Evolutionary conservation across 768 basidiomycete genomes (phyloP), one percentile per base, ranked within the genome.

Genomic region (Scleroderma bovista): DNA sequence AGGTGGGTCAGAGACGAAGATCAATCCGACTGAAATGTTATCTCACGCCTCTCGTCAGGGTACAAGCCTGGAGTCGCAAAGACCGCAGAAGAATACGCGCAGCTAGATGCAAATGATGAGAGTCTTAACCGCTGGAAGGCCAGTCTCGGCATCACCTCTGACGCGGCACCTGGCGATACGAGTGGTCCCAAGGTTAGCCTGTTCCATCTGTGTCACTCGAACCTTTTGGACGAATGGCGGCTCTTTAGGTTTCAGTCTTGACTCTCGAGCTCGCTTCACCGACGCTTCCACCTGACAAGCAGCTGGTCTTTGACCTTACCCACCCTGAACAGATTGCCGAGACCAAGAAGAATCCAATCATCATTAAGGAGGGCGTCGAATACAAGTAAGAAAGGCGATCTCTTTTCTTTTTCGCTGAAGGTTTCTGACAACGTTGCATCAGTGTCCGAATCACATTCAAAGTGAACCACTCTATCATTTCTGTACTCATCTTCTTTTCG

Each of bases 101-200:
- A 83, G 34, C 80, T 95, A 39, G 94, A 96, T 70, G 84, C 86
- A 26, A 76, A 88, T 53, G 94, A 97, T 65, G 94, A 96, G 70
- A 92, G 89, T 66, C 78, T 98, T 60, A 84, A 86, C 29, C 84
- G 92, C 55, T 98, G 95, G 95, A 98, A 98, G 67, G 91, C 90
- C 34, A 92, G 86, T 47, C 77, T 98, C 23, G 95, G 95, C 47
- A 83, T 97, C 52, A 76, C 79, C 46, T 76, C 81, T 31, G 83
- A 78, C 24, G 73, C 64, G 17, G 23, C 63, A 4, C 24, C 44
- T 13, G 70, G 63, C 17, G 61, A 72, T 50, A 65, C 72, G 13
- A 68, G 52, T 57, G 81, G 80, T 13, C 87, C 88, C 45, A 90
- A 89, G 80, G 91, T 86, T 51, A 37, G 63, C 46, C 37, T 15